phyloP scores from a whole-genome alignment of 306 rosid genomes.

The Amphicarpaea edgeworthii region DNA sequence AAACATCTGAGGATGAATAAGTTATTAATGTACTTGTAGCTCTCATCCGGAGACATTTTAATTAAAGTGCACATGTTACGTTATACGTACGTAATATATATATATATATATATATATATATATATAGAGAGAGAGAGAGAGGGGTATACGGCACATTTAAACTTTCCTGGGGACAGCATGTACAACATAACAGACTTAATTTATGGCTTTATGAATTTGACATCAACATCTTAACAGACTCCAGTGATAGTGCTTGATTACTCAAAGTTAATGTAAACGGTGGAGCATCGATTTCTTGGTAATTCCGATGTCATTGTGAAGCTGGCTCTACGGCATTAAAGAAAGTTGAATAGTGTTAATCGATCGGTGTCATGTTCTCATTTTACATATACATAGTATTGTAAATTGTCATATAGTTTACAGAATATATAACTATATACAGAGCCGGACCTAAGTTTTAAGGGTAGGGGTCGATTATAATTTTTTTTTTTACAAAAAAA shows the following conservation, averaged over 20 bases:
- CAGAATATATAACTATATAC: no score
- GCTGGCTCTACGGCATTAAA: neutral
- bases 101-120: no score
- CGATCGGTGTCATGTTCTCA: neutral
- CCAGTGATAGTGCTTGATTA: neutral
- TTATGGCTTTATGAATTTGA: constrained; percentile 3
- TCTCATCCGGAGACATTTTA: constrained; percentile 14
- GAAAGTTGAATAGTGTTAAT: neutral
- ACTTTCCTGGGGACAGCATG: neutral
- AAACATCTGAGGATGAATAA: constrained; percentile 9
- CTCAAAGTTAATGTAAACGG: constrained; percentile 30
- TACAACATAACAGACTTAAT: neutral
- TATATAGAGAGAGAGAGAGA: no score
- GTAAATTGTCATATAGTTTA: neutral
- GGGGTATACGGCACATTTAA: neutral
- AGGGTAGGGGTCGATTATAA: no score
- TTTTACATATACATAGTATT: neutral
- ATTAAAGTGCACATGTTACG: neutral
- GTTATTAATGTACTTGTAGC: neutral
- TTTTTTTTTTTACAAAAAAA: no score
- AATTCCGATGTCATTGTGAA: constrained; percentile 30
- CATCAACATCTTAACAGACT: neutral
- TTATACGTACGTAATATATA: no score
- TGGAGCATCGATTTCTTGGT: constrained; percentile 41
- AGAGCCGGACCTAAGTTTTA: no score